Conservation (phyloP, 2,329 filamentous ascomycete species). For the Tolypocladium ovalisporum region DNA sequence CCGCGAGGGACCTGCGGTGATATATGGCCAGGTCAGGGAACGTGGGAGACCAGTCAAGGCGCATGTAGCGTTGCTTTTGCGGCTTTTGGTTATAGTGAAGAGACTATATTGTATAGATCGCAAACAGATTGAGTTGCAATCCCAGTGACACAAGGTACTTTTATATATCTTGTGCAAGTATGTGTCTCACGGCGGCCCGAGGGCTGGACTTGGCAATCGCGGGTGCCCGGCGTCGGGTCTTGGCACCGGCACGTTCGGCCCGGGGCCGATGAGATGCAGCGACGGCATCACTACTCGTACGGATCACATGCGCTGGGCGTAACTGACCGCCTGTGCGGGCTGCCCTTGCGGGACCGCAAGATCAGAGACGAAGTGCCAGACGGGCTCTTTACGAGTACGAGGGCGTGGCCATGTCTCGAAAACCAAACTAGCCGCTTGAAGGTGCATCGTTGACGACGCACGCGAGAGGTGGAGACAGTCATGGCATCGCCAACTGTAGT, state of each 20-base stretch:
- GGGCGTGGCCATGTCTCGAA: neutral
- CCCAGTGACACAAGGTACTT: no score
- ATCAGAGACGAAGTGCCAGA: no score
- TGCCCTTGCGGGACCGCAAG: no score
- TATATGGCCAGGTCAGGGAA: no score
- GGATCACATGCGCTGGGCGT: no score
- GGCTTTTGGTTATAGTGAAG: neutral
- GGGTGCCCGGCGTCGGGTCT: neutral
- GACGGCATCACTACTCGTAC: neutral
- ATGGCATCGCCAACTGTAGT: no score
- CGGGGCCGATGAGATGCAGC: neutral
- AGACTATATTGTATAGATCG: neutral
- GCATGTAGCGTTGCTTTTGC: neutral
- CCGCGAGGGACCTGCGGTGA: neutral
- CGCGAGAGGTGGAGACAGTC: neutral
- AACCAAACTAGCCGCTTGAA: neutral
- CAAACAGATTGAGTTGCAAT: neutral
- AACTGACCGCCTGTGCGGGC: no score
- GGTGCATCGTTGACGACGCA: neutral
- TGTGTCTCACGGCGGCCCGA: neutral
- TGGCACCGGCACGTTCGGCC: neutral
- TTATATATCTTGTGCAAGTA: no score
- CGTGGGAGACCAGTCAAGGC: neutral
- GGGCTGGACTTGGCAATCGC: neutral
- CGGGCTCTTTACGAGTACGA: neutral